Evolutionary conservation across 2,329 filamentous ascomycete genomes (phyloP).

Genomic region (Sclerotiophoma versabilis): DNA sequence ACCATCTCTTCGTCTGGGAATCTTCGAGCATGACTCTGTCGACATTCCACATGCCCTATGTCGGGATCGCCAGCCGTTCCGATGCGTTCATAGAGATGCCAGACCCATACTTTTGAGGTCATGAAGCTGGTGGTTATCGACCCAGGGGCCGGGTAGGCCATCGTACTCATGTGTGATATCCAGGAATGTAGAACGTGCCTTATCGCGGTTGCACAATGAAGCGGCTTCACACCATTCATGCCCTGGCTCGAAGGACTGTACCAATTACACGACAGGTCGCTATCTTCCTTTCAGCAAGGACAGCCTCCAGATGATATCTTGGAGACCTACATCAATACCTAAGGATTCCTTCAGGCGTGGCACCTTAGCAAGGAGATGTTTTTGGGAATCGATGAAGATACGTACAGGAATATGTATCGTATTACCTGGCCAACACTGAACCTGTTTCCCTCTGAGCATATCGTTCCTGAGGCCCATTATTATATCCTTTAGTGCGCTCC

Average conservation of each 20-base stretch:
- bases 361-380: too few relatives aligned
- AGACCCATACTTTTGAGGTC: neutral
- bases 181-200: constrained; percentile 6
- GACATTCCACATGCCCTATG: neutral
- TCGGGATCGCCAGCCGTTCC: neutral
- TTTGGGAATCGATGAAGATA: too few relatives aligned
- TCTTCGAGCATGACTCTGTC: neutral
- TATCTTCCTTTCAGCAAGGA: neutral
- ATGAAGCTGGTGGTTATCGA: neutral
- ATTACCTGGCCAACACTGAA: too few relatives aligned
- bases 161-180: neutral
- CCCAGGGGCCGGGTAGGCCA: neutral
- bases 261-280: neutral
- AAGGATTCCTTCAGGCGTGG: neutral
- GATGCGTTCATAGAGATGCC: neutral
- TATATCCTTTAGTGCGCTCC: too few relatives aligned
- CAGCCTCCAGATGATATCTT: neutral
- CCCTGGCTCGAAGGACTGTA: neutral
- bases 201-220: neutral
- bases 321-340: neutral
- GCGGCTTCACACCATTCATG: neutral
- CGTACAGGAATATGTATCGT: too few relatives aligned
- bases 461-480: too few relatives aligned
- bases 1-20: neutral
- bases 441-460: too few relatives aligned